Evolutionary conservation across 495 filamentous ascomycete species (phyloP), one percentile per base, ranked within the genome.

Genomic region (Bacidia rubella): DNA sequence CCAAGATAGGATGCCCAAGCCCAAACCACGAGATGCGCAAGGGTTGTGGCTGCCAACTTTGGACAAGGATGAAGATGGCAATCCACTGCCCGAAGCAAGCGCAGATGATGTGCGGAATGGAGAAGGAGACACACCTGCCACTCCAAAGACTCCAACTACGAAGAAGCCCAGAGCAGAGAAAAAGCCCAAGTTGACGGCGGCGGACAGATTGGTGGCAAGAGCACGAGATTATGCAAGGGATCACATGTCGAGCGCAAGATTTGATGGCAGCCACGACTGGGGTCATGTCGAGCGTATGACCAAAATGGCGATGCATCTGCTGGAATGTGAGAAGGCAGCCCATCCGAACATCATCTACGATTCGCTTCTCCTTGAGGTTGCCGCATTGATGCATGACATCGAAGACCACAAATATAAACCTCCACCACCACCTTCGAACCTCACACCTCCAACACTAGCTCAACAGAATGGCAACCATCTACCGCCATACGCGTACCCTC

Each of bases 221-320:
- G 58, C 57, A 10, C 53, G 41, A 21, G 57, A 63, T 47, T 84
- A 81, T 60, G 79, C 86, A 23, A 68, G 74, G 54, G 59, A 68
- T 11, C 89, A 83, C 74, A 95, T 95, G 89, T 69, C 78, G 38
- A 67, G 74, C 43, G 39, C 43, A 3, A 42, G 20, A 1, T 86
- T 86, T 67, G 92, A 96, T 67, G 76, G 78, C 20, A 90, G 86
- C 4, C 92, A 96, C 70, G 83, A 93, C 70, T 88, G 80, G 68
- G 65, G 71, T 38, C 90, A 97, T 65, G 83, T 96, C 53, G 65
- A 80, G 51, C 82, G 92, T 38, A 90, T 97, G 26, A 68, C 85
- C 5, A 66, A 74, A 12, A 76, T 95, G 7, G 76, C 87, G n/a
- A 74, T 78, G 47, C 71, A 74, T 41, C 73, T 84, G 52, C 66